Conservation (phyloP, 169 alveolate species). For the Babesia caballi region DNA sequence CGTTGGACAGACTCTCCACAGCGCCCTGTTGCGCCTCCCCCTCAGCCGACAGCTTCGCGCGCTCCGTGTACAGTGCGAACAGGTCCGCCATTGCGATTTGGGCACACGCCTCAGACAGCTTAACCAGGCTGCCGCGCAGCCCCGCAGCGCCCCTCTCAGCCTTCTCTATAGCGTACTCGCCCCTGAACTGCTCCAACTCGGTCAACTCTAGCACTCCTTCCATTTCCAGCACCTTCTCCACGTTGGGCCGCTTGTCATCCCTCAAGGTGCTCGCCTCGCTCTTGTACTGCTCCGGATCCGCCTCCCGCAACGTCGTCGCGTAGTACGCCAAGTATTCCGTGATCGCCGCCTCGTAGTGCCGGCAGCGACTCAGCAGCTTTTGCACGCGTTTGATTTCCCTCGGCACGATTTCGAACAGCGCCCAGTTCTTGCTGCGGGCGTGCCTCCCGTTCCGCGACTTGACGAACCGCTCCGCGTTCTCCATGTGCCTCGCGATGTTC, state of each 20-base stretch:
- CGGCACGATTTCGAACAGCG: constrained; percentile 51
- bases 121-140: not conserved
- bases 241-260: not conserved
- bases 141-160: not conserved
- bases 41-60: not conserved
- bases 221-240: not conserved
- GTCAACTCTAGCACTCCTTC: constrained; percentile 7
- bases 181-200: not conserved
- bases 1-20: not conserved
- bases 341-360: constrained; percentile 15
- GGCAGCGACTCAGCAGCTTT: constrained; percentile 6
- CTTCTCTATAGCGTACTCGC: not conserved
- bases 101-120: constrained; percentile 23
- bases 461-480: not conserved
- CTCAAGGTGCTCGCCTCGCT: not conserved
- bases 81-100: constrained; percentile 12
- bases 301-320: not conserved
- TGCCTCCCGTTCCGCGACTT: not conserved
- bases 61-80: constrained; percentile 28
- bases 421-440: constrained; percentile 15
- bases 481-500: not conserved
- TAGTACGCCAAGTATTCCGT: not conserved
- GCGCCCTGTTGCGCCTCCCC: not conserved
- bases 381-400: constrained; percentile 14
- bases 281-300: not conserved